These are phyloP conservation scores for Daedaleopsis nitida DNA, from an alignment of 768 basidiomycete species.

Conservation along the genomic window DNA sequence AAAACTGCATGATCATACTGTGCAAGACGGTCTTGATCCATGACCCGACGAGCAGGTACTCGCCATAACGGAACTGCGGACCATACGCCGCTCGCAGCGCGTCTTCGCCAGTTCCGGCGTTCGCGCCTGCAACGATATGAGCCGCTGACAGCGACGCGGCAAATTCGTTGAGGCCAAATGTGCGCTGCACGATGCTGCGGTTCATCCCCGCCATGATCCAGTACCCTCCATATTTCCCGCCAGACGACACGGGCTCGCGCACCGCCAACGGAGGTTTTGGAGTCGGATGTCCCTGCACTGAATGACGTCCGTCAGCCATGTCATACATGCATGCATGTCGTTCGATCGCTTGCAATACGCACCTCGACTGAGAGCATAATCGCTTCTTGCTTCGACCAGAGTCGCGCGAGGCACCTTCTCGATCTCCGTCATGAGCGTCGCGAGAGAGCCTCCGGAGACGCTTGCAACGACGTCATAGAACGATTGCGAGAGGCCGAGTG, in stretches of 20 bases:
- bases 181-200: slow-evolving; percentile 52
- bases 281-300: slow-evolving; percentile 31
- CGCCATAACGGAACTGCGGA: slow-evolving; percentile 72
- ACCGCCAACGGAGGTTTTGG: slow-evolving; percentile 36
- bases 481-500: slow-evolving; percentile 58
- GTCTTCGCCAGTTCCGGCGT: slow-evolving; percentile 18
- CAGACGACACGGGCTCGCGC: slow-evolving; percentile 37
- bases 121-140: not conserved
- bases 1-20: slow-evolving; percentile 23
- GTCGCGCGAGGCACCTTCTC: slow-evolving; percentile 35
- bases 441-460: slow-evolving; percentile 67
- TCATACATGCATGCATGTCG: not conserved
- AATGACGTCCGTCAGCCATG: not conserved
- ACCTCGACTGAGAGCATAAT: slow-evolving; percentile 50
- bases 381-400: slow-evolving; percentile 22
- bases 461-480: slow-evolving; percentile 50
- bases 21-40: slow-evolving; percentile 41
- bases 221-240: slow-evolving; percentile 38
- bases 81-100: slow-evolving; percentile 52
- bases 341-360: slow-evolving; percentile 10
- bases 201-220: slow-evolving; percentile 51
- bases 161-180: slow-evolving; percentile 52
- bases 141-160: slow-evolving; percentile 13
- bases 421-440: slow-evolving; percentile 35
- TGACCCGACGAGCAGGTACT: slow-evolving; percentile 49